phyloP scores from a whole-genome alignment of 2,329 filamentous ascomycete species.

The Septoria petroselini region DNA sequence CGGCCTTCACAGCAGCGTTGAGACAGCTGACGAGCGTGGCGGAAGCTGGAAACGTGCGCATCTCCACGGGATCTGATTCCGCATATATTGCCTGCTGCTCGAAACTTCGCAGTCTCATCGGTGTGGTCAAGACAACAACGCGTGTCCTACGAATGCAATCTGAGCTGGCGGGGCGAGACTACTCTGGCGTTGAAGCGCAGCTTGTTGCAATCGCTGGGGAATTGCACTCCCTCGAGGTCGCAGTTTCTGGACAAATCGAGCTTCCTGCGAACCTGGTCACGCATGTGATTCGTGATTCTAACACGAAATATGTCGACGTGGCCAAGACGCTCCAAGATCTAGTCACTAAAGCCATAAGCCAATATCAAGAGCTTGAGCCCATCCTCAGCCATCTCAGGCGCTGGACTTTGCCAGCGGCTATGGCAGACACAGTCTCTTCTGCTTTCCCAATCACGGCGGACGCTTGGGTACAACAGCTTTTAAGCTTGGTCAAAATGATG shows the following conservation, averaged over 20 bases:
- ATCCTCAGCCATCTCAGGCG: conserved; percentile 24
- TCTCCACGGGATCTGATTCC: not conserved
- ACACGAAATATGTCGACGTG: not conserved
- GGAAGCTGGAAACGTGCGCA: conserved; percentile 1
- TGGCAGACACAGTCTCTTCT: not conserved
- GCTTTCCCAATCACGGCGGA: not conserved
- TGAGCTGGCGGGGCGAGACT: conserved; percentile 20
- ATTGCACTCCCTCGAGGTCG: conserved; percentile 1
- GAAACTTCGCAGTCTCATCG: conserved; percentile 9
- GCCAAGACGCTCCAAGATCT: not conserved
- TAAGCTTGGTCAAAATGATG: conserved; percentile 9
- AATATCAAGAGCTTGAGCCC: conserved; percentile 26
- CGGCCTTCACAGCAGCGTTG: conserved; percentile 8
- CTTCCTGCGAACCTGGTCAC: conserved; percentile 13
- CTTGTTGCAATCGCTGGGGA: not conserved
- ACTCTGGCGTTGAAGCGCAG: conserved; percentile 7
- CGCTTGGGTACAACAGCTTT: conserved; percentile 7
- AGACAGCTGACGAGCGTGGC: conserved; percentile 15
- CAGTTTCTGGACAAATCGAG: not conserved
- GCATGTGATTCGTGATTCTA: not conserved
- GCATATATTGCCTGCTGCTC: not conserved
- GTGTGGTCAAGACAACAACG: conserved; percentile 12
- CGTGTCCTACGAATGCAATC: conserved; percentile 20
- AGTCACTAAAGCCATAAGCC: not conserved
- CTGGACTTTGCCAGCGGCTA: conserved; percentile 39